Conservation (phyloP, 495 filamentous ascomycete genomes). For the Neurospora discreta region DNA sequence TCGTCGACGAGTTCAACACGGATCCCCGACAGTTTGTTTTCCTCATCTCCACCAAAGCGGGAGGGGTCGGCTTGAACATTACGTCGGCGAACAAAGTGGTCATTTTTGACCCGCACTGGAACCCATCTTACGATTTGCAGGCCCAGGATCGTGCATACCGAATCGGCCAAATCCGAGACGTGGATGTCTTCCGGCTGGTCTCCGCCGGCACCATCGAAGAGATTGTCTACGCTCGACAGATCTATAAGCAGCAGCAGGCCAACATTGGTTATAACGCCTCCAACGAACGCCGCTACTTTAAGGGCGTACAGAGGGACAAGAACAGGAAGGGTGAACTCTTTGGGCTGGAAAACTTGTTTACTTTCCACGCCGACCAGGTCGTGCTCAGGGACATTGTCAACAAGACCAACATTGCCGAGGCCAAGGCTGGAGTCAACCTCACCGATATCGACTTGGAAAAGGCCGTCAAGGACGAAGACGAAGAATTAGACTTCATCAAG, state of each 20-base stretch:
- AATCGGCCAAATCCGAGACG: constrained; percentile 85
- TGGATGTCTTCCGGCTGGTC: constrained; percentile 93
- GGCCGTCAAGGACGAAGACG: constrained; percentile 43
- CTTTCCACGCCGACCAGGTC: constrained; percentile 66
- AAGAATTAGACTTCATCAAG: constrained; percentile 28
- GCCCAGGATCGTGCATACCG: constrained; percentile 95
- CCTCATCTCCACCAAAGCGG: constrained; percentile 86
- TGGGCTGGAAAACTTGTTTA: constrained; percentile 77
- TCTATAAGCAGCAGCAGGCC: constrained; percentile 98
- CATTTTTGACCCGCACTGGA: constrained; percentile 96
- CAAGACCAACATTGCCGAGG: constrained; percentile 94
- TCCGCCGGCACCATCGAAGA: constrained; percentile 92
- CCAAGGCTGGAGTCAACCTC: constrained; percentile 71
- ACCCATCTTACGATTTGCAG: constrained; percentile 85
- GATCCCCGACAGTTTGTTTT: constrained; percentile 88
- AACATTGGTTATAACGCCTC: constrained; percentile 95
- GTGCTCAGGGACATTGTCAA: constrained; percentile 89
- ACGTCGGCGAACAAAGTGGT: constrained; percentile 98
- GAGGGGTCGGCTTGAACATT: constrained; percentile 83
- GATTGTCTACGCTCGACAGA: constrained; percentile 92
- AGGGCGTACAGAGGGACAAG: constrained; percentile 77
- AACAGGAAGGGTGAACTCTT: constrained; percentile 86
- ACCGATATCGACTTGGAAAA: constrained; percentile 55
- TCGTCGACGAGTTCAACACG: constrained; percentile 86
- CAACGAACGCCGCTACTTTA: constrained; percentile 88